Conservation (phyloP, 176 grass and related monocot species). For the Phyllostachys edulis region DNA sequence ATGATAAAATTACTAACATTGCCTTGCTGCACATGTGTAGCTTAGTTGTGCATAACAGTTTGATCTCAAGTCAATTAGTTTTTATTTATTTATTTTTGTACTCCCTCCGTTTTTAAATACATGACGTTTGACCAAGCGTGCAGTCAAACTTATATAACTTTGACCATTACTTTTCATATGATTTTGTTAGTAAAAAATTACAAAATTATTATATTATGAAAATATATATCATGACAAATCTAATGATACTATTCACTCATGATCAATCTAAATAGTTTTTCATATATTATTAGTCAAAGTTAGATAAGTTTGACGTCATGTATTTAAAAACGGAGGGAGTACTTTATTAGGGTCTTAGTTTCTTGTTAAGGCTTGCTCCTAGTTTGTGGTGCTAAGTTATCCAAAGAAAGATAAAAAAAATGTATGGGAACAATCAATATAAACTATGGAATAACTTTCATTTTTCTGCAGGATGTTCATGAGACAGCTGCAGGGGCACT, state of each 20-base stretch:
- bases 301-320: too few species aligned
- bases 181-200: too few species aligned
- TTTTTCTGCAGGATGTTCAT: constrained; percentile 82
- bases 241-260: too few species aligned
- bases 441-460: background rate
- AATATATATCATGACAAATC: too few species aligned
- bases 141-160: too few species aligned
- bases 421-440: background rate
- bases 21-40: background rate
- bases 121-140: too few species aligned
- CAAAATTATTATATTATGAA: too few species aligned
- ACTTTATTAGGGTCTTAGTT: background rate
- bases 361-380: background rate
- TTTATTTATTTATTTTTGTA: background rate
- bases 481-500: constrained; percentile 99
- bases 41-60: background rate
- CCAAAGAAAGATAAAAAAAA: background rate
- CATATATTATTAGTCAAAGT: too few species aligned
- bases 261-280: too few species aligned
- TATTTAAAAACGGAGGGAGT: too few species aligned
- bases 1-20: background rate
- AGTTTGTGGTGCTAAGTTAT: background rate
- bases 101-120: too few species aligned
- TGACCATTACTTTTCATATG: too few species aligned
- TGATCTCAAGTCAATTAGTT: constrained; percentile 19